Base-by-base conservation (phyloP, 2,329 filamentous ascomycete species). In the Neofusicoccum umdonicola region DNA sequence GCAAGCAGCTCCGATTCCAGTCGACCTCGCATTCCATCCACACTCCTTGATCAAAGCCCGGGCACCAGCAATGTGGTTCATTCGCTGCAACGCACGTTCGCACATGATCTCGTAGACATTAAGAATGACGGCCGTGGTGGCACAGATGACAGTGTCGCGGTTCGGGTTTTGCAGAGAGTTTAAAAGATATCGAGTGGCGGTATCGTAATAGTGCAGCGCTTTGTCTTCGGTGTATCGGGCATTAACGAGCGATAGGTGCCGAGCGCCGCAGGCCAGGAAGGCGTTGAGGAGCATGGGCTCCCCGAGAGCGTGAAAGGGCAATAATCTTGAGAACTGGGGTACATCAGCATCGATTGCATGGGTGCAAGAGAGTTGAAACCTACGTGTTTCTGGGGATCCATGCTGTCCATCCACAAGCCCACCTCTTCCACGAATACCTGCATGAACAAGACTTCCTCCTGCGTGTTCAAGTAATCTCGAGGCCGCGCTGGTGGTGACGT, bases 21-120 rank as follows among this genome's bases (percentile, higher is more conserved):
- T 85, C 41, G 90, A 90, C 67, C 83, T 87, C 0, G 92, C 92
- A 71, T 92, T 90, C 94, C 94, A 97, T 4, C 88, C 87, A 71
- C 93, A 97, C 73, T 97, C 92, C 67, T 92, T 91, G 71, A 97
- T 93, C 57, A 97, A 81, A 1, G 92, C 92, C 62, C 92, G 85
- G 9, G 92, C 92, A 4, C 92, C 92, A 0, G 90, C 89, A 69
- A 94, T 93, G 72, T 97, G 93, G 69, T 91, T 93, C 89, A 95
- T 94, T n/a, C 90, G 85, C 70, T 92, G 87, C 42, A 89, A 82
- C 4, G 90, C 88, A 69, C 87, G 87, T 72, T 94, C 90, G 56
- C 88, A 92, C 92, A 97, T 96, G 70, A 93, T 89, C 76, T 97
- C 93, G 77, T 96, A 97, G 3, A 96, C 90, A 70, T 96, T 94